Base-by-base conservation (phyloP, 495 filamentous ascomycete species). In the Aspergillus carlsbadensis region DNA sequence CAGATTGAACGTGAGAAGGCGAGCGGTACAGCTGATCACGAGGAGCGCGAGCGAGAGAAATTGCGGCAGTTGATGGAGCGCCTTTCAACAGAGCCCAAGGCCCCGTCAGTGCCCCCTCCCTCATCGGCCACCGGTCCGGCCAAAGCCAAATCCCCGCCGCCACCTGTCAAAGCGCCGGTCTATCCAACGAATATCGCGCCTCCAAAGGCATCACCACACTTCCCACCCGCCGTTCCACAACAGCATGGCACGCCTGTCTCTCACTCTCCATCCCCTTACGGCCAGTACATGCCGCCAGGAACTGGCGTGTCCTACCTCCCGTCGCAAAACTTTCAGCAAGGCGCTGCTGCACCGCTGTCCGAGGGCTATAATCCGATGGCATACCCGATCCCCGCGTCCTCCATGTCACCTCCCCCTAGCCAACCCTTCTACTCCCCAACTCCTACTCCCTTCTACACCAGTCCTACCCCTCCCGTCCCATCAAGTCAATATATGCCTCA, bases 61-160 rank as follows among this genome's bases (percentile, higher is more conserved):
- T 70, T 98, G 43, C 82, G 88, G 53, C 88, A 89, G 46, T 74
- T 98, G 47, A 98, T 98, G 94, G 94, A 97, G 65, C 87, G 94
- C 52, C 91, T 98, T 78, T 90, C 92, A 13, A 87, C 93, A 69
- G 88, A 91, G 53, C 78, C 81, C 10, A 77, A 77, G 24, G 58
- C 66, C 42, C 67, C 80, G 0, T 73, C 77, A 24, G 66, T 72
- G 15, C 70, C 78, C 33, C 70, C 71, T 17, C 68, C 72, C 56
- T 56, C 79, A 57, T 59, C 78, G 70, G 44, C 76, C 74, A n/a
- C 47, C n/a, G 53, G 68, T 56, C 52, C 73, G 55, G 58, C 68
- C 43, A 68, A 70, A 57, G 59, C 64, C 62, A 73, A 68, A 62
- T 78, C 69, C 56, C 76, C 70, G 57, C 84, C 70, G 42, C 76